These are phyloP conservation scores for Trichosphaerium sp. DNA, from an alignment of 78 protist species.

Conservation along the genomic window DNA sequence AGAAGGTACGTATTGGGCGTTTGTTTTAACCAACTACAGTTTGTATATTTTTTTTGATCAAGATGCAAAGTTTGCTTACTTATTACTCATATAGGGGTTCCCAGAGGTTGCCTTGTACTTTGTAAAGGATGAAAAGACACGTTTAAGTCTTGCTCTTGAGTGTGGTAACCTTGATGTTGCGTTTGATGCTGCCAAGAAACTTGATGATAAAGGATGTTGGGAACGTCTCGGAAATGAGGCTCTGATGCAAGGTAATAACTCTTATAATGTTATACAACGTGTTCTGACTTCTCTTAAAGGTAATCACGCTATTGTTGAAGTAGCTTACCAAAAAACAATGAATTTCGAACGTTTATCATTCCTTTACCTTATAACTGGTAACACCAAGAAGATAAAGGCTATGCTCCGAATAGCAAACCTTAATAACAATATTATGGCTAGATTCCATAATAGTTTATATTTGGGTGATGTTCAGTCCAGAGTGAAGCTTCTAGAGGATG, in stretches of 20 bases:
- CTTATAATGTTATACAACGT: neutral
- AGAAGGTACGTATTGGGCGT: constrained; percentile 63
- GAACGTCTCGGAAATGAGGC: constrained; percentile 74
- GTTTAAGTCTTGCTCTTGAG: constrained; percentile 94
- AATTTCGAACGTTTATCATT: constrained; percentile 79
- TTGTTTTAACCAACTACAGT: neutral
- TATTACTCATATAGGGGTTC: constrained; percentile 1
- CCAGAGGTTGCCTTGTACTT: constrained; percentile 86
- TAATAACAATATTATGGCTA: constrained; percentile 50
- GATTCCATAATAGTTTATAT: constrained; percentile 83
- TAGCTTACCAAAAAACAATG: constrained; percentile 73
- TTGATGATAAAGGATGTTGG: constrained; percentile 83
- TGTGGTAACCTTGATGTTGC: constrained; percentile 92
- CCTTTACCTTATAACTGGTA: constrained; percentile 91
- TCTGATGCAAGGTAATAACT: constrained; percentile 77
- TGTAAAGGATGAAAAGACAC: constrained; percentile 82
- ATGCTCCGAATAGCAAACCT: constrained; percentile 75
- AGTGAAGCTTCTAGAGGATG: constrained; percentile 50
- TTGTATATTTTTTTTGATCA: no score
- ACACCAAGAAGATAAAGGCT: constrained; percentile 69
- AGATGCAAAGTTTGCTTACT: no score
- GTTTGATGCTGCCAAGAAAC: constrained; percentile 58
- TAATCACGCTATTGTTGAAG: constrained; percentile 68
- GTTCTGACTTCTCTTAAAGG: neutral
- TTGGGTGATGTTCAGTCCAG: constrained; percentile 83